Base-by-base conservation (phyloP, 108 stramenopile genomes). In the Cylindrotheca closterium region DNA sequence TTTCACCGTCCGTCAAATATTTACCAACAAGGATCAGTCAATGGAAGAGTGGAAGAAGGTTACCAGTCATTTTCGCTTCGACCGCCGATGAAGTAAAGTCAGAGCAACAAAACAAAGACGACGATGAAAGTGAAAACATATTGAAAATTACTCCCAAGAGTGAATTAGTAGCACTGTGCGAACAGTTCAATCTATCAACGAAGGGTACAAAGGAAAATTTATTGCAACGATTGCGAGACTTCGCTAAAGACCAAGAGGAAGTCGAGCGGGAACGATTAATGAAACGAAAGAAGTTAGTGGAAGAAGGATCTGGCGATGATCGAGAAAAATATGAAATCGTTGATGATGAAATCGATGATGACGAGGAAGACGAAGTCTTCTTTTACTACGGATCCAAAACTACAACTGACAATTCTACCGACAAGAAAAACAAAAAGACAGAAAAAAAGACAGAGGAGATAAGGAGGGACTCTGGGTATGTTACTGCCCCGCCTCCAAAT, bases 91-190 rank as follows among this genome's bases (percentile, higher is more conserved):
- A 42, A 7, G 37, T 7, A 42, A 7, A 7, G 37, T 42, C 37
- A 10, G 37, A 7, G 15, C 10, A 42, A 42, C 37, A 42, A 10
- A 42, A 10, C 15, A 7, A 7, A 42, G 15, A 15, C 37, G 37
- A 48, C 28, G 57, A 57, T 0, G 60, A 63, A 3, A 53, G 61
- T 10, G 79, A 90, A 0, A 24, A 62, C 51, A 67, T 94, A 18
- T 69, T 94, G 22, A 59, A 74, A 53, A 30, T 68, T 37, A 79
- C 87, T 8, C 62, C 75, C 19, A 73, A 63, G 37, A 55, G 69
- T n/a, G 75, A 85, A 55, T 67, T 94, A 3, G 60, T 74, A 51
- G 77, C 67, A 48, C 66, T 94, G 30, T 94, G 93, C 52, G 21
- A 71, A 21, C 80, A 86, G 59, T 78, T 87, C 47, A 37, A 68